Evolutionary conservation across 1,139 yeast genomes (phyloP).

Genomic region (Blastobotrys ciferrii): DNA sequence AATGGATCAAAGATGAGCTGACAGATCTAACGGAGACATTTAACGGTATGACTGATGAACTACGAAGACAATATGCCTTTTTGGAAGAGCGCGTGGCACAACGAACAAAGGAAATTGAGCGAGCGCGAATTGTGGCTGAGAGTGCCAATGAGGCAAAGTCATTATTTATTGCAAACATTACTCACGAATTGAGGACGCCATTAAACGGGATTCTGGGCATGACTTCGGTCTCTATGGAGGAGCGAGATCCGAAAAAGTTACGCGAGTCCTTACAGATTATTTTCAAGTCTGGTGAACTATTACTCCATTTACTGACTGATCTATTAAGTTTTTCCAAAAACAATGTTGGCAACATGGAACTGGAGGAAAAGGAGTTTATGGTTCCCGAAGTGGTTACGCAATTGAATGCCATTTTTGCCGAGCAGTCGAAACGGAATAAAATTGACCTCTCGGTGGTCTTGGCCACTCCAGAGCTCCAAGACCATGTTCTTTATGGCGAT

Average conservation of each 20-base stretch:
- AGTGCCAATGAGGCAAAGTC: slow-evolving; percentile 93
- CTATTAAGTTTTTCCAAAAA: slow-evolving; percentile 82
- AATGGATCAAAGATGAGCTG: slow-evolving; percentile 69
- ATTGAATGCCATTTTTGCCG: slow-evolving; percentile 81
- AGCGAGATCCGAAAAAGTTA: slow-evolving; percentile 64
- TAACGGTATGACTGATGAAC: slow-evolving; percentile 87
- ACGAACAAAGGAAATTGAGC: slow-evolving; percentile 82
- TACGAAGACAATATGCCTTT: slow-evolving; percentile 78
- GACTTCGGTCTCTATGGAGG: slow-evolving; percentile 92
- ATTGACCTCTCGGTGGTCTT: slow-evolving; percentile 46
- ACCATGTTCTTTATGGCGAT: slow-evolving; percentile 74
- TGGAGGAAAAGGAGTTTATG: slow-evolving; percentile 74
- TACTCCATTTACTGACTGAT: slow-evolving; percentile 82
- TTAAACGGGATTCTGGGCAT: slow-evolving; percentile 89
- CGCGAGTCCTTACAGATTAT: slow-evolving; percentile 71
- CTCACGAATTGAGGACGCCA: slow-evolving; percentile 91
- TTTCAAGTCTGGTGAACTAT: slow-evolving; percentile 81
- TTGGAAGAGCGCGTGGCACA: slow-evolving; percentile 83
- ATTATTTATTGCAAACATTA: slow-evolving; percentile 87
- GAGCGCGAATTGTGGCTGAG: slow-evolving; percentile 39
- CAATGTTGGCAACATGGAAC: slow-evolving; percentile 65
- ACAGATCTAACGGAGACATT: slow-evolving; percentile 88
- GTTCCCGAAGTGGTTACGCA: slow-evolving; percentile 77
- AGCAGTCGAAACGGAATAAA: slow-evolving; percentile 74
- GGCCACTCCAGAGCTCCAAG: slow-evolving; percentile 41